These are phyloP conservation scores for Jackrogersella multiformis DNA, from an alignment of 495 filamentous ascomycete genomes.

Conservation along the genomic window DNA sequence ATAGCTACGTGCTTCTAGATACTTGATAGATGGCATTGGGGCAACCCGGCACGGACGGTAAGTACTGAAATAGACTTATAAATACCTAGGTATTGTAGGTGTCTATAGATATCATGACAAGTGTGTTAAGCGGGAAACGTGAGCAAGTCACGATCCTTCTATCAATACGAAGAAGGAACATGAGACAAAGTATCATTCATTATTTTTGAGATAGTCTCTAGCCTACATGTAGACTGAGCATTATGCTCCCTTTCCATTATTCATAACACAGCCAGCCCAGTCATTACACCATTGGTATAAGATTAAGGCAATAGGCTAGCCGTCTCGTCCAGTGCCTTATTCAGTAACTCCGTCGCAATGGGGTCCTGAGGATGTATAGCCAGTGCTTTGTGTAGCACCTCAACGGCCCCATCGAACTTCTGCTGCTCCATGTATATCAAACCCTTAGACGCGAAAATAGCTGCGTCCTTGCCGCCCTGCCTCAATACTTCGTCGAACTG, in stretches of 20 bases:
- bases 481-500: constrained; percentile 86
- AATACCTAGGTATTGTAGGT: background rate
- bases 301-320: constrained; percentile 42
- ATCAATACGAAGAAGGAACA: background rate
- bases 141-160: background rate
- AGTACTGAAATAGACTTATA: background rate
- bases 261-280: constrained; percentile 6
- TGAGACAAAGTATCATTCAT: background rate
- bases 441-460: constrained; percentile 77
- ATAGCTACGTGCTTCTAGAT: constrained; percentile 1
- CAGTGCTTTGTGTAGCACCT: constrained; percentile 76
- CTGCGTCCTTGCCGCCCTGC: constrained; percentile 75
- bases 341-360: constrained; percentile 77
- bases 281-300: background rate
- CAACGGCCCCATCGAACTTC: constrained; percentile 71
- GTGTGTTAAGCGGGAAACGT: too few relatives aligned
- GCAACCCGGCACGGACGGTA: background rate
- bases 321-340: constrained; percentile 77
- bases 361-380: constrained; percentile 74
- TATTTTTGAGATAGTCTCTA: background rate
- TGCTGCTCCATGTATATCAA: constrained; percentile 74
- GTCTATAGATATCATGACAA: too few relatives aligned
- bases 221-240: constrained; percentile 1
- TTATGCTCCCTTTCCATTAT: constrained; percentile 8
- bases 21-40: background rate